Base-by-base conservation (phyloP, 2,329 filamentous ascomycete genomes). In the Fusarium siculi region DNA sequence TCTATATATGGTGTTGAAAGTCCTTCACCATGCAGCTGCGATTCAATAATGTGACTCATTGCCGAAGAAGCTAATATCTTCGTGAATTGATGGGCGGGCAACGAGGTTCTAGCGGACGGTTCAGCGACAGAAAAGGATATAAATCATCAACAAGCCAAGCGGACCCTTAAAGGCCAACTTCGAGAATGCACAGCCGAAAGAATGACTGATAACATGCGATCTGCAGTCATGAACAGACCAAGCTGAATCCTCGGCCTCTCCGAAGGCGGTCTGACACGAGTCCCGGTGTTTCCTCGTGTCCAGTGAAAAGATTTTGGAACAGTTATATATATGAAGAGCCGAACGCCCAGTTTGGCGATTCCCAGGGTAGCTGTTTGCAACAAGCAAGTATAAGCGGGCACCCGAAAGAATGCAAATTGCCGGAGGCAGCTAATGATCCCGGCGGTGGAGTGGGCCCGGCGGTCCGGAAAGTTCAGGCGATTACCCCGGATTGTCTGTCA, bases 11-110 rank as follows among this genome's bases (percentile, higher is more conserved):
- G 37, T 15, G 25, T 43, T 30, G 23, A 54, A 39, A 21, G 23
- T 30, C 18, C 19, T 69, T 53, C 23, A 30, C 47, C 32, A 16
- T 32, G 19, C 36, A 54, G 44, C 39, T 49, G 23, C 43, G 28
- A 28, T 32, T 63, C 18, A 40, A 16, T 70, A 36, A 42, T 23
- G 60, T 70, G 68, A 71, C 67, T 71, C 68, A 71, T 47, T 66
- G 28, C 67, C 55, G 67, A 44, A 44, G 28, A 42, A 65, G 60
- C 52, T 69, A 59, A 44, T 50, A 46, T 53, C n/a, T 16, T 42
- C 21, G 30, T 19, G 37, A 18, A 9, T 42, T 16, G 28, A 25
- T 19, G 21, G 25, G 36, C 57, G 70, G 59, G 66, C 66, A 70
- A 64, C 40, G 23, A 36, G 28, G 16, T 23, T 39, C 36, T 30